Evolutionary conservation across 176 grass and related monocot genomes (phyloP), one percentile per base, ranked within the genome.

Genomic region (Ananas comosus): DNA sequence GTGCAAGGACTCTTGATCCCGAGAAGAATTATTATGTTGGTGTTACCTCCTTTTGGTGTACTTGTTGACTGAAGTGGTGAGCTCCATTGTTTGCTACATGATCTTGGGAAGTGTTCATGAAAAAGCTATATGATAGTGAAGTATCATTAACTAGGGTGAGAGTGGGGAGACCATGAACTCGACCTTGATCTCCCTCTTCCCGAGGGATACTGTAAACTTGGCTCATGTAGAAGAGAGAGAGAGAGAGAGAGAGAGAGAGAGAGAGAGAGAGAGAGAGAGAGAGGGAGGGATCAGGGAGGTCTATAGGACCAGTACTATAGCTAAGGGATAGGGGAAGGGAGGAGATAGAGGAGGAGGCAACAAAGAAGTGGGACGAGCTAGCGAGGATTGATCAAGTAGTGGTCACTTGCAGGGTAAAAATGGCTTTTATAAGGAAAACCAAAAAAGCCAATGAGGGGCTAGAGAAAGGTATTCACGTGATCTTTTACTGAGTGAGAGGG

Each of bases 381-480:
- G 33, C 4, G 6, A 6, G 33, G 6, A 6, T 42, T 42, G 33
- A 42, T 42, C 33, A 42, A 7, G 33, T 42, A 42, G 33, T 42
- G 33, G 33, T 42, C 33, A 42, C 33, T 42, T 42, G 33, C 5
- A 42, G 33, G 33, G 33, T 42, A 69, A 67, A 61, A 48, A 23
- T 53, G 79, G 76, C 72, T 87, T 96, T 85, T 91, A 96, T 91
- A 96, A 83, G 86, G 72, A 84, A 76, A 84, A 76, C 64, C 13
- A 68, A 78, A 64, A 66, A 80, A 72, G 54, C 53, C 21, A 63
- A 47, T 78, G 19, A 82, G 66, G 77, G 57, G 65, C 53, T 83
- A 77, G 78, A 76, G 78, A 78, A 51, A 33, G 58, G 52, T 48
- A 67, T 75, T 13, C 52, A 67, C 58, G 21, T 75, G 71, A 87